Base-by-base conservation (phyloP, 768 basidiomycete genomes). In the Phallus indusiatus region DNA sequence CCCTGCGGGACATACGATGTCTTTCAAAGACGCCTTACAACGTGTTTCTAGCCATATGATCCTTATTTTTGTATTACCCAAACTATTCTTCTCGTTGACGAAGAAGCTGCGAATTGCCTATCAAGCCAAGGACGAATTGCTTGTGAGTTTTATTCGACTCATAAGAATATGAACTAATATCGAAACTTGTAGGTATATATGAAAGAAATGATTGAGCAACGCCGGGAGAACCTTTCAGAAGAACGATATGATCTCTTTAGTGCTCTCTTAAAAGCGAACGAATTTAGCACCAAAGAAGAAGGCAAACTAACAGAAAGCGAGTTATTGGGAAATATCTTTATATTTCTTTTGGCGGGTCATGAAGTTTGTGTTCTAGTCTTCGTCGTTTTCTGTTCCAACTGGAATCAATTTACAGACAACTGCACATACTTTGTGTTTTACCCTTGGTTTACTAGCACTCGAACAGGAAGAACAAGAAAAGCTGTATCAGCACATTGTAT, bases 231-330 rank as follows among this genome's bases (percentile, higher is more conserved):
- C 10, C 64, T 67, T 55, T 74, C 74, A 55, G 72, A 69, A 54
- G 73, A 74, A 60, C 73, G 74, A 36, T 66, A 78, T 56, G 82
- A 84, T 67, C 68, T 83, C 16, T 78, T 84, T 64, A 78, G 70
- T 63, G 78, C 73, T 63, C 70, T 83, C 20, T 67, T 83, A 36
- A 74, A 74, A 60, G 79, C 80, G 7, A 82, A 78, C 64, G 74
- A 76, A 56, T 69, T 70, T 20, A 74, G 73, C 53, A 64, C 64
- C 7, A 64, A 69, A 21, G 67, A 61, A 4, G 62, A 64, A 16
- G 57, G 65, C n/a, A 71, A 69, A 61, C 63, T 80, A 51, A 71
- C 70, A 7, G 78, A 80, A 48, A 67, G 65, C 17, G 80, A 81
- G 62, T 66, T 82, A 4, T 71, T 70, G 6, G 72, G 60, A 4